Base-by-base conservation (phyloP, 352 stramenopile genomes). In the Globisporangium okanoganense region DNA sequence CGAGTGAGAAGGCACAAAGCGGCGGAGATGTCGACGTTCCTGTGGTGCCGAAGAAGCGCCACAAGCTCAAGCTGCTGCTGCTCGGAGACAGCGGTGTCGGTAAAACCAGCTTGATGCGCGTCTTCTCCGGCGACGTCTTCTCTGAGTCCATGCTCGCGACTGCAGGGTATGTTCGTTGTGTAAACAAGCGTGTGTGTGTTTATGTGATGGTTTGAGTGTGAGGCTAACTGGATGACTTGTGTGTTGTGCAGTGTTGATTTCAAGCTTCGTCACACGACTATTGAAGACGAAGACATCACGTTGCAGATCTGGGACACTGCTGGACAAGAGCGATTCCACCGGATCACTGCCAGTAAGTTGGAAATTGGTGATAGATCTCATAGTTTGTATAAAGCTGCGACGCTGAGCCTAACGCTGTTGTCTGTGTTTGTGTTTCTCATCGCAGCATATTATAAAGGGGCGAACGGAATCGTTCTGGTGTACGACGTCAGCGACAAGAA, bases 251-350 rank as follows among this genome's bases (percentile, higher is more conserved):
- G 85, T 58, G 93, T 98, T 41, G 91, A 98, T 65, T 98, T 98
- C 62, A 98, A 98, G 66, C 74, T 96, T 16, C 90, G 90, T 45
- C 85, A 95, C 60, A 88, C 97, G 70, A 79, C 73, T 20, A 72
- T 94, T 18, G 73, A 77, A 43, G 85, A 96, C 20, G 83, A 97
- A 65, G 80, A 96, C 40, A 86, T 93, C 35, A 87, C 93, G 35
- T 70, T 97, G 47, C 94, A 98, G 70, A 96, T 98, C 51, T 98
- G 94, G 94, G 94, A 98, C 72, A 98, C 94, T 14, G 92, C 94
- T 18, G 94, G 94, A 27, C 92, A 98, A 67, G 94, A 98, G 62
- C 88, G 88, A 35, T 98, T 98, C 66, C 88, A 97, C 60, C 88
- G 92, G 16, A 98, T 98, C 65, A 98, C 94, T 58, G 78, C 85